Evolutionary conservation across 2,329 filamentous ascomycete genomes (phyloP).

Genomic region (Aspergillus piperis): DNA sequence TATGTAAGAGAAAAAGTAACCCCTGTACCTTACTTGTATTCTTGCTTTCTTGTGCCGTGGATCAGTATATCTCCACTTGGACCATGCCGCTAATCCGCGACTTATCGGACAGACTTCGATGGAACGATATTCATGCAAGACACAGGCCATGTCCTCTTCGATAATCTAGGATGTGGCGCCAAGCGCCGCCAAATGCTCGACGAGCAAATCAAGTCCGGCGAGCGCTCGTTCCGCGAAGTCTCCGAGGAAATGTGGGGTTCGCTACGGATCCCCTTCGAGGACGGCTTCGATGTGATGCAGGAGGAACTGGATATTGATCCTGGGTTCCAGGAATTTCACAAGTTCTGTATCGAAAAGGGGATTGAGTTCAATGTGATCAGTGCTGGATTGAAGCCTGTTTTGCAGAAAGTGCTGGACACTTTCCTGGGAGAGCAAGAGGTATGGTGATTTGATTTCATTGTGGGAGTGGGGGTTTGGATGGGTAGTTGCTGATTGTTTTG

Average conservation of each 20-base stretch:
- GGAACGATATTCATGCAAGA: conserved; percentile 73
- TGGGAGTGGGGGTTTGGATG: neutral
- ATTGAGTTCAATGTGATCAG: conserved; percentile 72
- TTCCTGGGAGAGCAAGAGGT: conserved; percentile 63
- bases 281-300: conserved; percentile 67
- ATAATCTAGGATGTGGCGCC: conserved; percentile 64
- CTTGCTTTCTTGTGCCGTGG: no score
- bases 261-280: conserved; percentile 65
- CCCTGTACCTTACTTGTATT: no score
- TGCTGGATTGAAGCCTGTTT: conserved; percentile 65
- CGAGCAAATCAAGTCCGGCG: conserved; percentile 64
- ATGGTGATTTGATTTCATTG: conserved; percentile 1
- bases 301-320: conserved; percentile 63
- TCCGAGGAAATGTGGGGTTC: conserved; percentile 73
- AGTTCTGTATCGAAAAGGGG: conserved; percentile 62
- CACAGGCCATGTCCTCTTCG: conserved; percentile 69
- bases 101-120: conserved; percentile 60
- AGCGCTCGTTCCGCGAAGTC: conserved; percentile 68
- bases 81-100: conserved; percentile 14
- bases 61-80: neutral
- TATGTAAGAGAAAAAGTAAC: conserved; percentile 22
- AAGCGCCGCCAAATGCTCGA: conserved; percentile 60
- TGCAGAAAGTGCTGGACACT: conserved; percentile 62
- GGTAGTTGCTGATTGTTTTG: neutral
- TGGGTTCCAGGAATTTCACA: conserved; percentile 65